Evolutionary conservation across 345 rosid species (phyloP).

Genomic region (Hibiscus trionum): DNA sequence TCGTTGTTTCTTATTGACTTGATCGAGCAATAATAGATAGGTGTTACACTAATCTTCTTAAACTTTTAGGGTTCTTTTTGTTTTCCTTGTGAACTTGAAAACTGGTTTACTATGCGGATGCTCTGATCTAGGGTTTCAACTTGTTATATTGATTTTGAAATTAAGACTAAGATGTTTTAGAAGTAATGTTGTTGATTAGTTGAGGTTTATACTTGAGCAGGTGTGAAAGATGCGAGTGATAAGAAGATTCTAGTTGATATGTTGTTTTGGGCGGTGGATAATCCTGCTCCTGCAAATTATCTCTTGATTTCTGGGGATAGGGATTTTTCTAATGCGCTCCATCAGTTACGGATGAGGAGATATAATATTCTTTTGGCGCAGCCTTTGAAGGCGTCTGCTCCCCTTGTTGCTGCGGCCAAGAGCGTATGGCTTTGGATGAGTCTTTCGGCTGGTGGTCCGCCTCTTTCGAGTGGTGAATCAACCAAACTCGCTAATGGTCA

Average conservation of each 20-base stretch:
- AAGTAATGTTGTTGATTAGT: background rate
- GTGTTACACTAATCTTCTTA: too few relatives aligned
- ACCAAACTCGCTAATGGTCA: slow-evolving; percentile 29
- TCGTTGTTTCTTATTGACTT: background rate
- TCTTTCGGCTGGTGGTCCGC: slow-evolving; percentile 59
- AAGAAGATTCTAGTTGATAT: slow-evolving; percentile 92
- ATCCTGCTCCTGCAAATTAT: slow-evolving; percentile 84
- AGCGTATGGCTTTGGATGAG: slow-evolving; percentile 87
- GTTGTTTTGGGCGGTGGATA: slow-evolving; percentile 93
- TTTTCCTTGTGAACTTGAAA: too few relatives aligned
- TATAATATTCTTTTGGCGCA: slow-evolving; percentile 87
- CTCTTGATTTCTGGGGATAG: slow-evolving; percentile 84
- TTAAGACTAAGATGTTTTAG: background rate
- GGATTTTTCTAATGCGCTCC: slow-evolving; percentile 91
- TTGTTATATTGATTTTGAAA: too few relatives aligned
- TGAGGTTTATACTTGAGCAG: slow-evolving; percentile 25
- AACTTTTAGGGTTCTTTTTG: too few relatives aligned
- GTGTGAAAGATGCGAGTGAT: slow-evolving; percentile 96
- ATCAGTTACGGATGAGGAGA: slow-evolving; percentile 80
- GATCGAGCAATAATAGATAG: background rate
- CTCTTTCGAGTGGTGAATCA: slow-evolving; percentile 45
- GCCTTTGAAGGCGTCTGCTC: slow-evolving; percentile 63
- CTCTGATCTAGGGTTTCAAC: too few relatives aligned
- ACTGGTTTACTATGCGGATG: too few relatives aligned
- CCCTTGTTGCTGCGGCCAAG: slow-evolving; percentile 75